These are phyloP conservation scores for Thalassiosira sp. DNA, from an alignment of 352 stramenopile genomes.

Conservation along the genomic window DNA sequence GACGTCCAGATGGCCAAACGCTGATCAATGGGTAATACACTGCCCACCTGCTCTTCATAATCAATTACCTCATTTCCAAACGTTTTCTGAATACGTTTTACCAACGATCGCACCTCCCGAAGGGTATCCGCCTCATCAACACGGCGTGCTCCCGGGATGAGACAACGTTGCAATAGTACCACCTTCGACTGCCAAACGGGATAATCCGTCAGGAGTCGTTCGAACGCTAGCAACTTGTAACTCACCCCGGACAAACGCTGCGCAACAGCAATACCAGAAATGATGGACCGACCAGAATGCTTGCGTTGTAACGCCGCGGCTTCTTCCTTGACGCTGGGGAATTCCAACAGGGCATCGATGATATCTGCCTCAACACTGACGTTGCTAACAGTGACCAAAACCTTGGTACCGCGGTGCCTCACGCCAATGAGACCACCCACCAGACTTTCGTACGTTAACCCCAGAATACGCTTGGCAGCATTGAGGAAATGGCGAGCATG, in stretches of 20 bases:
- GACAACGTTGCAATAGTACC: conserved; percentile 92
- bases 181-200: conserved; percentile 92
- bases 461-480: conserved; percentile 94
- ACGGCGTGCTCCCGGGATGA: conserved; percentile 87
- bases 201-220: conserved; percentile 95
- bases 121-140: conserved; percentile 87
- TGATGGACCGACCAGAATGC: conserved; percentile 90
- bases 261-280: conserved; percentile 91
- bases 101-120: conserved; percentile 65
- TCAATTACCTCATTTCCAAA: conserved; percentile 80
- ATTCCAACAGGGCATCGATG: conserved; percentile 68
- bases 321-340: conserved; percentile 83
- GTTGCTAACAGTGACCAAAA: conserved; percentile 97
- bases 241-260: conserved; percentile 92
- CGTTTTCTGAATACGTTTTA: conserved; percentile 80
- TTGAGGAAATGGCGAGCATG: conserved; percentile 98
- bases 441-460: conserved; percentile 82
- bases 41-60: conserved; percentile 80
- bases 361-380: conserved; percentile 93
- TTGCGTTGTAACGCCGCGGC: conserved; percentile 87
- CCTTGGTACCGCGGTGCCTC: conserved; percentile 91
- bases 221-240: conserved; percentile 94
- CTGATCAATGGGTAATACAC: conserved; percentile 87
- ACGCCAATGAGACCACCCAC: conserved; percentile 93
- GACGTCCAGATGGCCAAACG: conserved; percentile 91